A percentile compares a stretch with the other conserved stretches of the same genome.
phyloP scores from a whole-genome alignment of 1,284 basidiomycete genomes.

The Omphalotus olearius region DNA sequence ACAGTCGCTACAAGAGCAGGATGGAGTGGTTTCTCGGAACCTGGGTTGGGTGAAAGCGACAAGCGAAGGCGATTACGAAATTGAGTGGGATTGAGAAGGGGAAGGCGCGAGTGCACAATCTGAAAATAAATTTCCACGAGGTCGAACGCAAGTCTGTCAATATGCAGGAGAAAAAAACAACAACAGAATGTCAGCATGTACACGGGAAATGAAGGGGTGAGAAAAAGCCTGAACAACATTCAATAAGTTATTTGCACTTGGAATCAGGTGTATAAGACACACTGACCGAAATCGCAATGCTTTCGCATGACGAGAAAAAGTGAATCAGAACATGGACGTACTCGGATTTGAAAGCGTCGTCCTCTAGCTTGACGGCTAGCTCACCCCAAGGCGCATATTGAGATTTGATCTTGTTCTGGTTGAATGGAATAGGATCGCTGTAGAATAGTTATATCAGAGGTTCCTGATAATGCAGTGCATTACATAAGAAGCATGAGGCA shows the following conservation, averaged over 20 bases:
- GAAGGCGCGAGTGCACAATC: constrained; percentile 80
- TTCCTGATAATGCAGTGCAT: constrained; percentile 20
- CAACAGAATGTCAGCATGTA: constrained; percentile 1
- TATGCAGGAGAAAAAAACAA: constrained; percentile 14
- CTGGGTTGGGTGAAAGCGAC: constrained; percentile 29
- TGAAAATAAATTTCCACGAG: constrained; percentile 88
- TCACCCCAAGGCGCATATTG: constrained; percentile 69
- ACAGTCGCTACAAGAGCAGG: constrained; percentile 81
- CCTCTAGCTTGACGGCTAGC: constrained; percentile 59
- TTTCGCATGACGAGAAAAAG: constrained; percentile 20
- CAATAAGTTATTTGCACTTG: constrained; percentile 4
- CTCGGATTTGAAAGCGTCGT: constrained; percentile 71
- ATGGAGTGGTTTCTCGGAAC: constrained; percentile 42
- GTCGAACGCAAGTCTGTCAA: constrained; percentile 75
- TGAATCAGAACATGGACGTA: constrained; percentile 39
- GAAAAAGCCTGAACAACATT: constrained; percentile 10
- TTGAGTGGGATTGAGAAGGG: constrained; percentile 73
- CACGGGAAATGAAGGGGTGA: constrained; percentile 13
- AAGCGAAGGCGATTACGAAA: constrained; percentile 67
- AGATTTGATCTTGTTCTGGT: constrained; percentile 30
- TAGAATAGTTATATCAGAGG: constrained; percentile 4
- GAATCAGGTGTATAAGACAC: constrained; percentile 7
- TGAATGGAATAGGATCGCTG: constrained; percentile 29
- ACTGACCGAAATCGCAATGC: constrained; percentile 27
- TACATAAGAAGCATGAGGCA: constrained; percentile 8